Evolutionary conservation across 2,329 filamentous ascomycete species (phyloP).

Genomic region (Trichoderma sp.): DNA sequence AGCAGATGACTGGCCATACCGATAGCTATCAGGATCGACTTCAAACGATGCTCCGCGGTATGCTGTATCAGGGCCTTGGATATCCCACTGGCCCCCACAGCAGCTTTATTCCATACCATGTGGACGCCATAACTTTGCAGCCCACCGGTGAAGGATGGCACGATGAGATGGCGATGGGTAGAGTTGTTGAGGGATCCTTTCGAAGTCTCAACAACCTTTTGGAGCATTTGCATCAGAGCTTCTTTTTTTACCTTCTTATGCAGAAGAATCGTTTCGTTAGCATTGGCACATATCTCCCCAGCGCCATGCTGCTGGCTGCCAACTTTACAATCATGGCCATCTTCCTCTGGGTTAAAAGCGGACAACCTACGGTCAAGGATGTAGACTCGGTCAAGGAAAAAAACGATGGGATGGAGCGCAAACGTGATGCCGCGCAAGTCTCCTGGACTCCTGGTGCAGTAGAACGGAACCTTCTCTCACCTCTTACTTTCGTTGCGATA

Average conservation of each 20-base stretch:
- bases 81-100: constrained; percentile 90
- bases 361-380: constrained; percentile 46
- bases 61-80: constrained; percentile 88
- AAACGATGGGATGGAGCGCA: background rate
- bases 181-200: constrained; percentile 86
- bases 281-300: constrained; percentile 95
- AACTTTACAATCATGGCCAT: constrained; percentile 97
- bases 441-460: background rate
- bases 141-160: constrained; percentile 92
- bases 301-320: constrained; percentile 92
- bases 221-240: constrained; percentile 96
- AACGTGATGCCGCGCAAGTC: background rate
- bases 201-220: constrained; percentile 93
- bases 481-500: constrained; percentile 70
- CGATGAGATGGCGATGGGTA: constrained; percentile 93
- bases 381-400: constrained; percentile 22
- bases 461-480: constrained; percentile 65
- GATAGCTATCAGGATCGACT: constrained; percentile 81
- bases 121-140: constrained; percentile 92
- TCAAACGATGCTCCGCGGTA: constrained; percentile 85
- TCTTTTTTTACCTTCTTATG: constrained; percentile 98
- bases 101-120: constrained; percentile 95
- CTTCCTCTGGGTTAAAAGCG: constrained; percentile 88
- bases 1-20: constrained; percentile 83
- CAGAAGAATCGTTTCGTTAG: constrained; percentile 91